Base-by-base conservation (phyloP, 371 early-diverging fungal species). In the Saksenaea oblongispora region DNA sequence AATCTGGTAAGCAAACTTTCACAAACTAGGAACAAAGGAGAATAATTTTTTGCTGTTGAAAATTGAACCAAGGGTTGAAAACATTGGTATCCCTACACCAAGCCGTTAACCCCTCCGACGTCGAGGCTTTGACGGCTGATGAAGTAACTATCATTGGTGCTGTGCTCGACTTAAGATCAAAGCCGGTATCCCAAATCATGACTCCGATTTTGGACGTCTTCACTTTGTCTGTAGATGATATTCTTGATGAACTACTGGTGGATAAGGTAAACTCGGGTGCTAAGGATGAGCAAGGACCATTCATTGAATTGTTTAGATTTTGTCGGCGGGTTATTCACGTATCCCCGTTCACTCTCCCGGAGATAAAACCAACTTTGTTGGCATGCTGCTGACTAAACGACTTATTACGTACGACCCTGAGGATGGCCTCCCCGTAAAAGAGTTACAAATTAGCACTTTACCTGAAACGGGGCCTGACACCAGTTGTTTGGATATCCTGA, bases 91-190 rank as follows among this genome's bases (percentile, higher is more conserved):
- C 91, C 2, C 81, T 97, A 53, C 96, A 96, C 67, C 90, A 87
- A 56, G 83, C 90, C n/a, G 90, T 85, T 15, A 64, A 73, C 61
- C 57, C 72, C n/a, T 63, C 74, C n/a, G 89, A 93, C 44, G 88
- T 86, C 17, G 97, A 95, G 28, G 91, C 89, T 15, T 69, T 98
- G 63, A 91, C 92, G 1, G 82, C 84, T 27, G 98, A 98, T 71
- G 97, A 97, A 73, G 96, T 97, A n/a, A 89, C 90, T 0, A 95
- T 97, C 42, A 90, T 98, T 69, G 85, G 90, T 11, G 94, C 96
- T 14, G 97, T 95, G 0, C 78, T 98, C 61, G 97, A 96, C 61
- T 78, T 98, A n/a, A 80, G 92, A 62, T 93, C 93, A 18, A 97
- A 96, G 73, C 83, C 89, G 13, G 95, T 94, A 0, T 78, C 76